Base-by-base conservation (phyloP, 148 eudicot genomes). In the Silene conica region DNA sequence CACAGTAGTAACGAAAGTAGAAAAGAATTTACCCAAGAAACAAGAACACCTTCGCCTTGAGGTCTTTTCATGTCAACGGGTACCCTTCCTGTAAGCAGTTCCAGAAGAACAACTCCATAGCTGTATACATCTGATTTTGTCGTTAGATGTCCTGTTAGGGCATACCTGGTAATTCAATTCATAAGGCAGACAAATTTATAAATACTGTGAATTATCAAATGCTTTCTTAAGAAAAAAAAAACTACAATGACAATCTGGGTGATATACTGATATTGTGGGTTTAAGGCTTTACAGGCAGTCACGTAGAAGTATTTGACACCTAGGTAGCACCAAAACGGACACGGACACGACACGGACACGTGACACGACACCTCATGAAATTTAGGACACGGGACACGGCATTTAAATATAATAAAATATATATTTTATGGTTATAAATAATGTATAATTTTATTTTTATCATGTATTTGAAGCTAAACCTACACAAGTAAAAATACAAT, bases 41-140 rank as follows among this genome's bases (percentile, higher is more conserved):
- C 98, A 75, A 94, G 96, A 70, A 92, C 92, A 58, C 83, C 86
- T 92, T 94, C 98, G 11, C 93, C 93, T 43, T 83, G 88, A 73
- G 93, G 85, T 76, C 98, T 87, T 79, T 92, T 86, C 90, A 87
- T 86, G 82, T 94, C 96, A 76, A 94, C 97, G 1, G 98, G 97
- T 68, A 87, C 90, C 81, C 96, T 84, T 23, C 98, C 98, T 4
- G 96, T 91, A 45, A 94, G 93, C 83, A 94, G 85, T 84, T 94
- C 98, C 64, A 94, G 74, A 74, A 94, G 92, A 56, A 94, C 98
- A 79, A 94, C 91, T 28, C 98, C 98, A 67, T 88, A 94, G 85
- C 98, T 94, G 74, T 94, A 94, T 19, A 94, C 98, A 75, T 94
- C 98, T 74, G 98, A 94, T 79, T 89, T 92, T 72, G 92, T 92